Evolutionary conservation across 1,139 yeast genomes (phyloP), one percentile per base, ranked within the genome.

Genomic region (Pichia sp.): DNA sequence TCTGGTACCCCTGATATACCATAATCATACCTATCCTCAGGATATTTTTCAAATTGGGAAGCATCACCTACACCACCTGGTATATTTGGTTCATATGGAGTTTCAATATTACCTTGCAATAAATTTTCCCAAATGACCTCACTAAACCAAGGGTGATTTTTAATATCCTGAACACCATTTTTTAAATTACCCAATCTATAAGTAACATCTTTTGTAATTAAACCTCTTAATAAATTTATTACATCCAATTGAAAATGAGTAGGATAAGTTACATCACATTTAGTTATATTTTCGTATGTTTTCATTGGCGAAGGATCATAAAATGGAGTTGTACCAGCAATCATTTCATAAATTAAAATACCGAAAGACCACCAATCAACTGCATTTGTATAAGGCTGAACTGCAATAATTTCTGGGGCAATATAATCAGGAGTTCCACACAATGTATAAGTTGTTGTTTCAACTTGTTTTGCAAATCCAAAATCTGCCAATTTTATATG

Each of bases 311-410:
- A 74, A 24, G 78, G 68, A 55, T 77, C 82, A 57, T 76, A 77
- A 56, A 77, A 77, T 35, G 82, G 82, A 1, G 82, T 77, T 54
- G 74, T 75, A 20, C 82, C 82, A 11, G 80, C 76, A 55, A 77
- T 66, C 82, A 77, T 77, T 60, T 77, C 82, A 56, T 70, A 77
- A 39, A 77, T 76, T 47, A 77, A 65, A 11, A 77, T 76, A 20
- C 82, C 82, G 54, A 77, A 69, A 3, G 79, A 74, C 82, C 82
- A 77, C 81, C 81, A 77, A 59, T 77, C 82, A 12, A 77, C 82
- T 2, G 80, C 74, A 55, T 76, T 76, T 58, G 77, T 77, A 59
- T 77, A 77, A 3, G 82, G 80, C 56, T 77, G 77, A 34, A 80
- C 76, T 12, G 81, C 74, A 43, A 77, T 75, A 35, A 77, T 81